Conservation (phyloP, 139 green algal genomes). For the Spirogloea muscicola region DNA sequence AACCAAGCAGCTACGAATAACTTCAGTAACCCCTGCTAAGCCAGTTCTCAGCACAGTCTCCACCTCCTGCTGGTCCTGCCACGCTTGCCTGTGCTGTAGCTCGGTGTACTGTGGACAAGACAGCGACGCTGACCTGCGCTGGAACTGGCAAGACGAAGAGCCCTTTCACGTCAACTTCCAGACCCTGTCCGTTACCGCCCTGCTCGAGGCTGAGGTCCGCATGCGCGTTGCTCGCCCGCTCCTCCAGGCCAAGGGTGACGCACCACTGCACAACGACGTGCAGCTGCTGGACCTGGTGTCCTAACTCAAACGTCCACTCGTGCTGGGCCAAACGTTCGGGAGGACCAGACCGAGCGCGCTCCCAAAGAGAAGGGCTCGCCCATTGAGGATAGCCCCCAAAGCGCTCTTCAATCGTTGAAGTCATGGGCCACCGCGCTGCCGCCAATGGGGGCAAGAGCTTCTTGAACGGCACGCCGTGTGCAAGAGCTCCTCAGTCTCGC, state of each 20-base stretch:
- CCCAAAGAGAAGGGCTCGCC: too few species aligned
- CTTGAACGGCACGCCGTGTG: constrained; percentile 19
- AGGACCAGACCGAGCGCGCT: background rate
- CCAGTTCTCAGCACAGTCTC: too few species aligned
- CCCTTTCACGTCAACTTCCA: constrained; percentile 13
- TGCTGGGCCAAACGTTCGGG: constrained; percentile 30
- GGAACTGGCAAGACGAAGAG: constrained; percentile 11
- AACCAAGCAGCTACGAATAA: too few species aligned
- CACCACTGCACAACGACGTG: constrained; percentile 28
- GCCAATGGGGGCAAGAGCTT: constrained; percentile 13
- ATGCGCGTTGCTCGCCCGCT: constrained; percentile 19
- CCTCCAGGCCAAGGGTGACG: constrained; percentile 24
- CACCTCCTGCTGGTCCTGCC: too few species aligned
- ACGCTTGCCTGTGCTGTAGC: too few species aligned
- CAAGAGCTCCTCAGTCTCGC: background rate
- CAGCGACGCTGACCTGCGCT: constrained; percentile 9
- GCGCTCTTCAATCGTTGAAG: background rate
- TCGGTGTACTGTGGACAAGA: constrained; percentile 1
- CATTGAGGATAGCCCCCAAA: too few species aligned
- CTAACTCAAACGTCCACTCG: background rate
- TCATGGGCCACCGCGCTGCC: background rate
- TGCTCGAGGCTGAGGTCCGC: constrained; percentile 5
- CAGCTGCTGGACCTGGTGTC: background rate
- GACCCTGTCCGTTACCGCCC: constrained; percentile 5
- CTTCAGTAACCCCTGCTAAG: too few species aligned